These are phyloP conservation scores for Exophiala oligosperma DNA, from an alignment of 2,329 filamentous ascomycete species.

Conservation along the genomic window DNA sequence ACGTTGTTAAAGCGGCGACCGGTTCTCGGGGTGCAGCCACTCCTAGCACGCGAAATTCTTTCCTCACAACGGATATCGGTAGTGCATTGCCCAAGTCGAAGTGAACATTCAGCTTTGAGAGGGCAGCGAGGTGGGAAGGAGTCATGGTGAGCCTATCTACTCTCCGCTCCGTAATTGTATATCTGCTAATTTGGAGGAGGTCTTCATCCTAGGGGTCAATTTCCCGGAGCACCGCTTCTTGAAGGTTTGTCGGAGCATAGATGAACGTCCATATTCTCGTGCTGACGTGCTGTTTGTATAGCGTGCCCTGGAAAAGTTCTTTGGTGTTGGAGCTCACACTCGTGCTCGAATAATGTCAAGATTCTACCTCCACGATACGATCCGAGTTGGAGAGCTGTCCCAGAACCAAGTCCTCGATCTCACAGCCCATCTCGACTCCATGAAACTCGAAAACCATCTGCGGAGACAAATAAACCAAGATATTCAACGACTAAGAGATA, in stretches of 20 bases:
- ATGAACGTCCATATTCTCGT: constrained; percentile 9
- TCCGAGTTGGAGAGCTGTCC: constrained; percentile 72
- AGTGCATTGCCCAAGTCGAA: neutral
- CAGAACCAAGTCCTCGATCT: constrained; percentile 77
- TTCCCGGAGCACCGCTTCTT: constrained; percentile 83
- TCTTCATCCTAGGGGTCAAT: constrained; percentile 82
- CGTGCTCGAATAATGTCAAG: constrained; percentile 80
- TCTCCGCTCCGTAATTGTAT: no score
- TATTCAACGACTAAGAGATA: constrained; percentile 82
- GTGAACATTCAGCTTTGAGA: neutral
- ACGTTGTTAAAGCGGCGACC: neutral
- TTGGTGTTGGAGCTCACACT: constrained; percentile 72
- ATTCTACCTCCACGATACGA: constrained; percentile 81
- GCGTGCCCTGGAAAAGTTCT: constrained; percentile 74
- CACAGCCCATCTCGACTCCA: constrained; percentile 79
- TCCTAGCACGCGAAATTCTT: neutral
- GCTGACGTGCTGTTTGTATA: constrained; percentile 28
- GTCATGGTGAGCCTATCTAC: constrained; percentile 6
- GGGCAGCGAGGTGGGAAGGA: constrained; percentile 6
- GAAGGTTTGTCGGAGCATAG: constrained; percentile 57
- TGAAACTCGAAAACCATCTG: constrained; percentile 93
- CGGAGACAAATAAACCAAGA: constrained; percentile 77
- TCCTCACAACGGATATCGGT: neutral
- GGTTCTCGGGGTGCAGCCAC: neutral
- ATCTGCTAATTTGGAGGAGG: constrained; percentile 50